Percentiles rank a stretch among this genome's conserved stretches.
Conservation (phyloP, 345 rosid genomes). For the Bruguiera sexangula region DNA sequence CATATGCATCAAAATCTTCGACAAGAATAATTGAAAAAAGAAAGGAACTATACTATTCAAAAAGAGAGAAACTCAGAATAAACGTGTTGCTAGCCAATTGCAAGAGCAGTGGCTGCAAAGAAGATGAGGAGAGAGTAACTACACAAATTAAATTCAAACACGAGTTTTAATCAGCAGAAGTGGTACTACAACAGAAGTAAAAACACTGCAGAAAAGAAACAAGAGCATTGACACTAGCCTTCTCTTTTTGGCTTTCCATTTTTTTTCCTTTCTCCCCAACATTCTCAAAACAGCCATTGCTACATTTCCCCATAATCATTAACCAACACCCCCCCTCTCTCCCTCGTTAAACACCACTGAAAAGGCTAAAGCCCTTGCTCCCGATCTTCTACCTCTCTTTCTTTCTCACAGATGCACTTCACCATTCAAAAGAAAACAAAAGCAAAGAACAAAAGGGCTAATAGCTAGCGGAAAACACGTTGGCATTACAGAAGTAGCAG, state of each 20-base stretch:
- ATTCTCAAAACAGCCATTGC: no score
- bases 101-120: neutral
- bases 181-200: conserved; percentile 18
- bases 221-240: conserved; percentile 64
- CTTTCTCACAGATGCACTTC: conserved; percentile 14
- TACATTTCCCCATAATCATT: neutral
- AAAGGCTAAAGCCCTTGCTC: conserved; percentile 58
- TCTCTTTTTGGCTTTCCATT: neutral
- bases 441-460: conserved; percentile 5
- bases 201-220: conserved; percentile 36
- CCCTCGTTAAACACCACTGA: conserved; percentile 31
- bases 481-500: neutral
- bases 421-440: conserved; percentile 20
- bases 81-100: neutral
- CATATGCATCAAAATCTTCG: neutral
- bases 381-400: conserved; percentile 8
- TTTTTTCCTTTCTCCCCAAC: neutral
- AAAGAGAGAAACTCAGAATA: neutral
- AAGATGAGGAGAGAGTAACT: conserved; percentile 23
- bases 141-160: conserved; percentile 27
- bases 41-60: no score
- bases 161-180: conserved; percentile 20
- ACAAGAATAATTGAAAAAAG: neutral
- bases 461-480: neutral
- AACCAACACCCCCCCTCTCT: conserved; percentile 11